Base-by-base conservation (phyloP, 1,284 basidiomycete genomes). In the Heterobasidion occidentale region DNA sequence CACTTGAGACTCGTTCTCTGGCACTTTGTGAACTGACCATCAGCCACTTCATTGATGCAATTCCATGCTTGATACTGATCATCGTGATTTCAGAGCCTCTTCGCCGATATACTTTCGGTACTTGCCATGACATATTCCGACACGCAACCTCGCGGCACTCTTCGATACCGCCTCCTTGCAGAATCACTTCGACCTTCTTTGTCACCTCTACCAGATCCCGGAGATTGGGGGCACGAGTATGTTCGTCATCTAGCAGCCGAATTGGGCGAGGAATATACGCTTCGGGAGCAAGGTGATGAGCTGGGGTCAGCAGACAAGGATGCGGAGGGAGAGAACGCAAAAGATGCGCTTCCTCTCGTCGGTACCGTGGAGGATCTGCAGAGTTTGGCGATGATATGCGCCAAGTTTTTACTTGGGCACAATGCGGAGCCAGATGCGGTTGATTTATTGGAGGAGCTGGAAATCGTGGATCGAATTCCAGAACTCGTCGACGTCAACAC, bases 111-210 rank as follows among this genome's bases (percentile, higher is more conserved):
- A 60, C 82, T 99, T 36, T 98, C 96, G 33, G 97, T 99, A 3
- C 86, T 99, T 52, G 97, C 96, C n/a, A 99, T 99, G 97, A 99
- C 97, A 17, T 99, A 99, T 71, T 98, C 95, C 7, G 96, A 99
- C 74, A 97, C 93, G 15, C 76, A 94, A 81, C 85, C 93, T 11
- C 83, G 95, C 54, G 97, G 97, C 57, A 99, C 97, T 1, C 86
- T 99, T 34, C 85, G 86, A 63, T 98, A 95, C 73, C 89, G 94
- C 55, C 80, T 98, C 38, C 79, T 92, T 52, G 90, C 93, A 8
- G 81, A 83, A n/a, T 84, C 88, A 19, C 77, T 90, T 52, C 79
- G 80, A 49, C 80, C 85, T 17, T 67, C 78, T 20, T 76, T 81
- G 45, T 81, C 86, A 2, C 80, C 83, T 1, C 78, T 88, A 42